A percentile compares a stretch with the other conserved stretches of the same genome.
These are phyloP conservation scores for Psilocybe sp. DNA, from an alignment of 768 basidiomycete species.

Conservation along the genomic window DNA sequence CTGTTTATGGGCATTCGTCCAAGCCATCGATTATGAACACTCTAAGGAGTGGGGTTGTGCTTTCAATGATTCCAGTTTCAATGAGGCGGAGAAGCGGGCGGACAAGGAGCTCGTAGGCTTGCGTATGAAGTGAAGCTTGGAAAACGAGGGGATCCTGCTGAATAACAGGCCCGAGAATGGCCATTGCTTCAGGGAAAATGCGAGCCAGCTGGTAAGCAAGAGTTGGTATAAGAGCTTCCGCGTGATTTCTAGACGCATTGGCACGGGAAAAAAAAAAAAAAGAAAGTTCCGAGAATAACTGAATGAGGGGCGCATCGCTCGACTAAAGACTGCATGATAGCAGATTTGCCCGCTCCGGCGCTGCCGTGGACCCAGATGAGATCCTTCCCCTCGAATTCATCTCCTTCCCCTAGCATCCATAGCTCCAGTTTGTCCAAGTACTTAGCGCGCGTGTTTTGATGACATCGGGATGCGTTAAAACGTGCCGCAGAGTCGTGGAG, in stretches of 20 bases:
- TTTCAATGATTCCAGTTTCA: background rate
- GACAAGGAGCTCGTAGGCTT: too few relatives aligned
- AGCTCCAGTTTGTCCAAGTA: too few relatives aligned
- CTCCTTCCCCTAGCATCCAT: background rate
- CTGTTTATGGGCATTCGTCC: slow-evolving; percentile 8
- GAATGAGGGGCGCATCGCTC: slow-evolving; percentile 6
- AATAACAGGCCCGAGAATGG: slow-evolving; percentile 3
- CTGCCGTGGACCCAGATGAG: slow-evolving; percentile 11
- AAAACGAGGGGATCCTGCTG: slow-evolving; percentile 10
- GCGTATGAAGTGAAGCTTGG: slow-evolving; percentile 6
- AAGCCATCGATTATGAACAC: slow-evolving; percentile 11
- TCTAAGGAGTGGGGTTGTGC: background rate
- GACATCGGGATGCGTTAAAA: too few relatives aligned
- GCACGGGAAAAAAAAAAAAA: slow-evolving; percentile 12
- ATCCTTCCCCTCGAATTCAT: slow-evolving; percentile 7
- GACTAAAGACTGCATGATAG: slow-evolving; percentile 12
- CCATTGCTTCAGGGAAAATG: slow-evolving; percentile 5
- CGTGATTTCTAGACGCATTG: background rate
- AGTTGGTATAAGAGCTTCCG: slow-evolving; percentile 6
- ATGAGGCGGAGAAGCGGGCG: slow-evolving; percentile 3
- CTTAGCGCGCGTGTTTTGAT: too few relatives aligned
- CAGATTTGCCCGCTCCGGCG: slow-evolving; percentile 16
- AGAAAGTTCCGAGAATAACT: slow-evolving; percentile 9
- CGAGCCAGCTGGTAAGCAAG: slow-evolving; percentile 11
- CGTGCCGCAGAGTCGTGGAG: too few relatives aligned